Evolutionary conservation across 441 rosid species (phyloP), one percentile per base, ranked within the genome.

Genomic region (Populus trichocarpa): DNA sequence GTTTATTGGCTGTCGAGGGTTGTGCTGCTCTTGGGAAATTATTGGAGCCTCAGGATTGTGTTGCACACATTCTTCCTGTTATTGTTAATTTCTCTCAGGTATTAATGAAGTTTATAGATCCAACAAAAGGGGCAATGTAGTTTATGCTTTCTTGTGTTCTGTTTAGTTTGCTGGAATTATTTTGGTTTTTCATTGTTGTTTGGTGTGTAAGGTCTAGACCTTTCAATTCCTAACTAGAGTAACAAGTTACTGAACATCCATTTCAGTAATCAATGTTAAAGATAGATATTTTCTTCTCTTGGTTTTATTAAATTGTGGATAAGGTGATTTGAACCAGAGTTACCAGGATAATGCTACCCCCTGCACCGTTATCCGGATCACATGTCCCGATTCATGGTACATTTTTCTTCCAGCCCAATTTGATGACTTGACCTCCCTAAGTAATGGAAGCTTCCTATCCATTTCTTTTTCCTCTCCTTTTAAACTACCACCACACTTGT

Each of bases 71-170:
- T 84, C 94, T 94, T 72, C 98, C 98, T 68, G 93, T 94, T 76
- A 89, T 90, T 73, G 98, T 91, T 74, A 96, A 82, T 85, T 94
- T 96, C 86, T 96, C 99, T 4, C 97, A 92, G 95, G 99, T 94
- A 85, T 63, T 57, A 42, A 28, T 35, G 7, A 71, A n/a, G 64
- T 63, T 68, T 63, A 5, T 63, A 28, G 36, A 50, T 59, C 40
- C 46, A 33, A 57, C 20, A 32, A 69, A 70, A 69, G 65, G 40
- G 3, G 18, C 10, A 1, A 18, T 32, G 10, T 35, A 32, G 10
- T 64, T 46, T 8, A 36, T 61, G 42, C 50, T 28, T 69, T 67
- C 42, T 68, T 69, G 32, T 28, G 25, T 70, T 64, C 25, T 30
- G 8, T 25, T 20, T 33, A 50, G 32, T 16, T 64, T 67, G n/a